Percentiles rank a stretch among this genome's conserved stretches.
phyloP scores from a whole-genome alignment of 75 land plant genomes.

The Adiantum capillusveneris region DNA sequence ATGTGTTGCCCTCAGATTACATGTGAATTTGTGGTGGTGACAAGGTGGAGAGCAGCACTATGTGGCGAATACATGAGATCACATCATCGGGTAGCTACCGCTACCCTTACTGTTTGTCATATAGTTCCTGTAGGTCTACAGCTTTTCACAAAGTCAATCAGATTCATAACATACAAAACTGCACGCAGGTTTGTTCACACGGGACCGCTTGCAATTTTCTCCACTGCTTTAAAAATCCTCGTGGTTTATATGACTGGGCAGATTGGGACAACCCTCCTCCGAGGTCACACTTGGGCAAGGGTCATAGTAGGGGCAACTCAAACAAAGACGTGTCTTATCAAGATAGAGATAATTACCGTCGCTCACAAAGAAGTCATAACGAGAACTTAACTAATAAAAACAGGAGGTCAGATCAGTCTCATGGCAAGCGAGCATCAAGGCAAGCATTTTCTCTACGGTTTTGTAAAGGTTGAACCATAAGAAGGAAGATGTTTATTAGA shows the following conservation, averaged over 20 bases:
- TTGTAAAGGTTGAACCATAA: no score
- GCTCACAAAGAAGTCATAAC: no score
- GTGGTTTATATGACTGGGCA: slow-evolving; percentile 98
- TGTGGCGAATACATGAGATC: slow-evolving; percentile 95
- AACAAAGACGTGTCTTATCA: no score
- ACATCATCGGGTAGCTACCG: slow-evolving; percentile 46
- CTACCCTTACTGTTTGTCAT: no score
- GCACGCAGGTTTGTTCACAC: slow-evolving; percentile 70
- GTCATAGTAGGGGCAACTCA: no score
- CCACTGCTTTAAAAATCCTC: slow-evolving; percentile 92
- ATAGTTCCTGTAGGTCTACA: slow-evolving; percentile 3
- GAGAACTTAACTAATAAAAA: no score
- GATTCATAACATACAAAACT: neutral
- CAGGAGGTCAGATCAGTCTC: no score
- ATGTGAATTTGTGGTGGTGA: slow-evolving; percentile 79
- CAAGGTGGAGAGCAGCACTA: slow-evolving; percentile 86
- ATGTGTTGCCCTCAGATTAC: slow-evolving; percentile 33
- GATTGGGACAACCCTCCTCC: slow-evolving; percentile 90
- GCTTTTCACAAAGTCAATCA: no score
- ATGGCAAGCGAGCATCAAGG: no score
- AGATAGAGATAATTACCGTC: no score
- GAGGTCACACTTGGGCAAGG: slow-evolving; percentile 39
- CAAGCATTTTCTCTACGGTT: no score
- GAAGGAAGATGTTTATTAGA: no score
- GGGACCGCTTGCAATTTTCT: slow-evolving; percentile 93